These are phyloP conservation scores for Pulveroboletus ravenelii DNA, from an alignment of 768 basidiomycete genomes.

Conservation along the genomic window DNA sequence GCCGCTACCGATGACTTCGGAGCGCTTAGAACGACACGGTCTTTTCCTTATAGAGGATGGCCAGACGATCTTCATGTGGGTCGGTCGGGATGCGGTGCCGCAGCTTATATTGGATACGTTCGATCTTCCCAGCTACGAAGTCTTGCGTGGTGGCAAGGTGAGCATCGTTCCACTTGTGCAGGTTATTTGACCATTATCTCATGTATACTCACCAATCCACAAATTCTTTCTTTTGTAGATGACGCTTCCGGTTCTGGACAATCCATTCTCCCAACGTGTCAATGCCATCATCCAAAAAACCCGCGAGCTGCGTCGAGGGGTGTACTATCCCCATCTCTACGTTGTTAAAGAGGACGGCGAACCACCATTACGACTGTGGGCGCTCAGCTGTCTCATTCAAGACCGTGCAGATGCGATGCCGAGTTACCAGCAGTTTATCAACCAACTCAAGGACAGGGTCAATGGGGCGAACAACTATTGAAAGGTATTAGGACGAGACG, in stretches of 20 bases:
- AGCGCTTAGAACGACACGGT: slow-evolving; percentile 91
- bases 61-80: slow-evolving; percentile 96
- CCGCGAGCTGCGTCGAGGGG: slow-evolving; percentile 87
- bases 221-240: slow-evolving; percentile 42
- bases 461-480: slow-evolving; percentile 33
- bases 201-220: background rate
- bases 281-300: slow-evolving; percentile 93
- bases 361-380: slow-evolving; percentile 91
- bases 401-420: slow-evolving; percentile 93
- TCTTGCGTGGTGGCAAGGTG: slow-evolving; percentile 91
- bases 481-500: background rate
- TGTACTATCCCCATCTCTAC: slow-evolving; percentile 91
- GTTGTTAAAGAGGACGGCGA: slow-evolving; percentile 98
- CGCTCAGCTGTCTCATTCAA: slow-evolving; percentile 88
- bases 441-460: slow-evolving; percentile 82
- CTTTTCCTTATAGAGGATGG: slow-evolving; percentile 96
- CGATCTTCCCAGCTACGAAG: slow-evolving; percentile 81
- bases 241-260: slow-evolving; percentile 87
- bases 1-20: slow-evolving; percentile 87
- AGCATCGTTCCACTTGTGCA: background rate
- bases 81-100: slow-evolving; percentile 98
- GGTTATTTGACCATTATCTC: background rate
- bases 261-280: slow-evolving; percentile 92
- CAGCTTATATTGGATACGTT: slow-evolving; percentile 94
- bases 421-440: slow-evolving; percentile 94